Conservation (phyloP, 169 alveolate species). For the Eimeria necatrix region DNA sequence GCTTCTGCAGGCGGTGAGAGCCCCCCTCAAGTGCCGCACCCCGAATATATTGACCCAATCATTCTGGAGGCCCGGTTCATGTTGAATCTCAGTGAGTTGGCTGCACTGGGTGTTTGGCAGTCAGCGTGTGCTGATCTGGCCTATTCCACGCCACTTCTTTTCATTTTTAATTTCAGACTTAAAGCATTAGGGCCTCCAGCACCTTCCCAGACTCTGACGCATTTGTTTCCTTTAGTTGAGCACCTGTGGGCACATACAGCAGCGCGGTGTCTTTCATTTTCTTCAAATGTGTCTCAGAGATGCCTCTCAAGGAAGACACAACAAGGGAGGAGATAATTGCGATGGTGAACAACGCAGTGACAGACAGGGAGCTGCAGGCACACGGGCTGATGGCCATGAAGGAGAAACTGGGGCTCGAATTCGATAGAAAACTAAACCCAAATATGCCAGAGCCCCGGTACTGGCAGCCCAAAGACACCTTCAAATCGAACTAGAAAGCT, state of each 20-base stretch:
- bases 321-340: conserved; percentile 32
- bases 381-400: conserved; percentile 35
- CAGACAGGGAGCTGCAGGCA: conserved; percentile 66
- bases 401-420: background rate
- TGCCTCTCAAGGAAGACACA: background rate
- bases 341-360: background rate
- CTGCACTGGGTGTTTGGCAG: too few species aligned
- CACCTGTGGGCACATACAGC: too few species aligned
- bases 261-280: too few species aligned
- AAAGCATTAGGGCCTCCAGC: too few species aligned
- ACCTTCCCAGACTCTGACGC: too few species aligned
- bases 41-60: conserved; percentile 13
- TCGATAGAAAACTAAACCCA: conserved; percentile 31
- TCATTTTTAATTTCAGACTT: too few species aligned
- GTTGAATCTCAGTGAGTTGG: conserved; percentile 28
- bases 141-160: too few species aligned
- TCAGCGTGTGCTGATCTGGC: too few species aligned
- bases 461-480: background rate
- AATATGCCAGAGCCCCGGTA: conserved; percentile 39
- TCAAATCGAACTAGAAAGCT: too few species aligned
- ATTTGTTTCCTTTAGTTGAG: too few species aligned
- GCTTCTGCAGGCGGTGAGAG: conserved; percentile 17
- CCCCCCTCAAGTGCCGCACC: conserved; percentile 57
- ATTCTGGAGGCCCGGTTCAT: conserved; percentile 24
- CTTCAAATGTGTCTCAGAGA: background rate